phyloP scores from a whole-genome alignment of 495 filamentous ascomycete genomes.

The Talaromyces ruber region DNA sequence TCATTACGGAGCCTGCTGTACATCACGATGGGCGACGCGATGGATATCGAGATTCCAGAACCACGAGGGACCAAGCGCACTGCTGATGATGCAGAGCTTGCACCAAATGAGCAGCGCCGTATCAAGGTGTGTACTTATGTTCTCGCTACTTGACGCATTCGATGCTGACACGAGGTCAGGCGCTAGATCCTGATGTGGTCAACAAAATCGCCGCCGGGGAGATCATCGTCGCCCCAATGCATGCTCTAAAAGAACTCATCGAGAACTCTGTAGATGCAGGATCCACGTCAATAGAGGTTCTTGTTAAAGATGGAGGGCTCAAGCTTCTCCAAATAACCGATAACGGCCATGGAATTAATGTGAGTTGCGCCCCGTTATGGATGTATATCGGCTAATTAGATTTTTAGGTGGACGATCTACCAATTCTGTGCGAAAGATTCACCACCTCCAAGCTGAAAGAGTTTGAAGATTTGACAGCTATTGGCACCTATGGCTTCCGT shows the following conservation, averaged over 20 bases:
- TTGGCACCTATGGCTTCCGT: constrained; percentile 94
- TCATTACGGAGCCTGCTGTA: neutral
- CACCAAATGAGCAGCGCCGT: constrained; percentile 46
- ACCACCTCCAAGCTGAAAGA: constrained; percentile 94
- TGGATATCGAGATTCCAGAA: constrained; percentile 33
- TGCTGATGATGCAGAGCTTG: constrained; percentile 36
- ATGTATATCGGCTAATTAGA: constrained; percentile 9
- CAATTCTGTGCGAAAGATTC: constrained; percentile 92
- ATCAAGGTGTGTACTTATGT: constrained; percentile 46
- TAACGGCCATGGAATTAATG: constrained; percentile 94
- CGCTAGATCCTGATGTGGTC: constrained; percentile 89
- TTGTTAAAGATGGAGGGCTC: constrained; percentile 94
- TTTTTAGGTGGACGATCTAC: constrained; percentile 72
- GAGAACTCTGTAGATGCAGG: constrained; percentile 98
- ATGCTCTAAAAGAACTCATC: constrained; percentile 94
- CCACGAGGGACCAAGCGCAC: constrained; percentile 58
- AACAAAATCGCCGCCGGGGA: constrained; percentile 99
- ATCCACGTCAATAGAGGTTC: constrained; percentile 80
- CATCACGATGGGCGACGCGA: constrained; percentile 31
- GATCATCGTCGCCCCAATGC: constrained; percentile 95
- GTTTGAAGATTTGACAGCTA: constrained; percentile 88
- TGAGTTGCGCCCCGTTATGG: constrained; percentile 26
- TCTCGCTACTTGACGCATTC: neutral
- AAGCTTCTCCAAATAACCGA: constrained; percentile 97
- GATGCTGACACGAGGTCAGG: constrained; percentile 33